Evolutionary conservation across 768 basidiomycete genomes (phyloP).

Genomic region (Tephrocybe sp.): DNA sequence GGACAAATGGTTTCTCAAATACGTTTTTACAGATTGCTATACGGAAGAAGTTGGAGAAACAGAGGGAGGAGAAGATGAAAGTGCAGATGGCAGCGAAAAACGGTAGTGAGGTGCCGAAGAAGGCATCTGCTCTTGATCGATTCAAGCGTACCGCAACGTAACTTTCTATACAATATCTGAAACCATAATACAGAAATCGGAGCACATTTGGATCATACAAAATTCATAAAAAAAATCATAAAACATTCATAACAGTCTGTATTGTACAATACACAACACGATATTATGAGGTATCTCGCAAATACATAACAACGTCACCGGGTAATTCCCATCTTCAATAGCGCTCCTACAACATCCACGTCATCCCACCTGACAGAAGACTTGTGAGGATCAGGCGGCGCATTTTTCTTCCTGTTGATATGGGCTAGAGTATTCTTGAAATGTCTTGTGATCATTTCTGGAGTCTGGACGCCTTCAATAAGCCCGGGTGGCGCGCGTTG

Average conservation of each 20-base stretch:
- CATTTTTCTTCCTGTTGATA: conserved; percentile 73
- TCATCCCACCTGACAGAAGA: conserved; percentile 70
- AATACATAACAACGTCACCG: too few relatives aligned
- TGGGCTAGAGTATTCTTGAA: conserved; percentile 88
- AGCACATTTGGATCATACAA: too few relatives aligned
- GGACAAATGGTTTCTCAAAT: background rate
- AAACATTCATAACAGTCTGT: too few relatives aligned
- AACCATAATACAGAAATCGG: too few relatives aligned
- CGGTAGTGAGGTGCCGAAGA: conserved; percentile 23
- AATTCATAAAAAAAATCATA: too few relatives aligned
- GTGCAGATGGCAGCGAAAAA: conserved; percentile 34
- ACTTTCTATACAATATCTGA: too few relatives aligned
- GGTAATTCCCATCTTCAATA: conserved; percentile 83
- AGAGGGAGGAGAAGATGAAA: conserved; percentile 42
- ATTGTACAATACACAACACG: too few relatives aligned
- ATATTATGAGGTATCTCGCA: too few relatives aligned
- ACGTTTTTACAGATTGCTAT: conserved; percentile 48
- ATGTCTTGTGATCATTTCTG: conserved; percentile 91
- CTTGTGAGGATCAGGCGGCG: conserved; percentile 35
- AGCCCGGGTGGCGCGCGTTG: conserved; percentile 85
- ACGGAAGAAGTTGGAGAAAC: conserved; percentile 62
- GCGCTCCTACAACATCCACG: conserved; percentile 85
- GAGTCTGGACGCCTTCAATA: conserved; percentile 88
- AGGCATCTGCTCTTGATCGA: conserved; percentile 40
- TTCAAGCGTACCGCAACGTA: conserved; percentile 36